phyloP scores from a whole-genome alignment of 2,329 filamentous ascomycete species.

The Sporothrix inflata region DNA sequence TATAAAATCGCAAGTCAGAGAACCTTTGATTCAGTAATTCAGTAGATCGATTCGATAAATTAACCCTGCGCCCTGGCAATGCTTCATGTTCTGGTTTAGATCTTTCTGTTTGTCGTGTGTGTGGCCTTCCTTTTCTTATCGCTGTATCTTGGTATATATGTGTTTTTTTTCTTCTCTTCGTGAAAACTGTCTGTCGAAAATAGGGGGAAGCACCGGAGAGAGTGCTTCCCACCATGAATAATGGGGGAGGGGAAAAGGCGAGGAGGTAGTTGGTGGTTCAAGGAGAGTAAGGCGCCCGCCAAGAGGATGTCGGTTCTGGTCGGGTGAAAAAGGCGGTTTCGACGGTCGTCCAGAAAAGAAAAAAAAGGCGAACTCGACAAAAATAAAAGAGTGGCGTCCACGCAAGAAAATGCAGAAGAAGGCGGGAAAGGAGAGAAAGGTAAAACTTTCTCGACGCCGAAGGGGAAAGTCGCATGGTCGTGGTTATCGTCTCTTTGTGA shows the following conservation, averaged over 20 bases:
- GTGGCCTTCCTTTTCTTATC: background rate
- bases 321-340: background rate
- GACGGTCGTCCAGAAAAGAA: background rate
- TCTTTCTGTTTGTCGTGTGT: constrained; percentile 1
- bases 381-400: background rate
- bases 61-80: constrained; percentile 27
- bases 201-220: background rate
- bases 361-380: background rate
- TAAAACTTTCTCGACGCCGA: background rate
- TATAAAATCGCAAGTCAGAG: background rate
- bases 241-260: background rate
- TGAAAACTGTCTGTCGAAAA: background rate
- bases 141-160: constrained; percentile 12
- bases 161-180: background rate
- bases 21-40: background rate
- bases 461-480: constrained; percentile 18
- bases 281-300: background rate
- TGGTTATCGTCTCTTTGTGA: constrained; percentile 26
- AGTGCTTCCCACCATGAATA: background rate
- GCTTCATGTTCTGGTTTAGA: constrained; percentile 24
- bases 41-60: constrained; percentile 7
- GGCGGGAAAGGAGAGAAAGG: background rate
- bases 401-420: constrained; percentile 2
- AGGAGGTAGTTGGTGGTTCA: background rate
- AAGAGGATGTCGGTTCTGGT: background rate